These are phyloP conservation scores for Deinandra increscens DNA, from an alignment of 129 eudicot genomes.

Conservation along the genomic window DNA sequence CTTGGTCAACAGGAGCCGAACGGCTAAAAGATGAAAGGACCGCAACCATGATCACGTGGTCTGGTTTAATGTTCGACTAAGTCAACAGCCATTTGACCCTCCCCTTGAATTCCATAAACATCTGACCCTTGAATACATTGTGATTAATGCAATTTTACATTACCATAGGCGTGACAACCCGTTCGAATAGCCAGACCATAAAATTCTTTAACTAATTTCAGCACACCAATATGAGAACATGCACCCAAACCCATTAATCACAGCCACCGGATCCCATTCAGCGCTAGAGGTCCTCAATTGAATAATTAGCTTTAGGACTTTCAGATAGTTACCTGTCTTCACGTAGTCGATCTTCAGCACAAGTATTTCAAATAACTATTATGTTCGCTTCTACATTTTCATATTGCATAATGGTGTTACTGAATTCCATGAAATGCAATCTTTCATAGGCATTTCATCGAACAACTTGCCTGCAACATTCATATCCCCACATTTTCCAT, in stretches of 20 bases:
- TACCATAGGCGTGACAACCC: slow-evolving; percentile 32
- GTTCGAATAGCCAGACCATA: slow-evolving; percentile 54
- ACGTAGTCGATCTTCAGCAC: slow-evolving; percentile 63
- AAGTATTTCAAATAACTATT: slow-evolving; percentile 56
- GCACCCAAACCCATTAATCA: slow-evolving; percentile 58
- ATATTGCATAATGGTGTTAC: slow-evolving; percentile 19
- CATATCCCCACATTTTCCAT: slow-evolving; percentile 61
- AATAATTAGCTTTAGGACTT: slow-evolving; percentile 44
- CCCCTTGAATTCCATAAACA: slow-evolving; percentile 63
- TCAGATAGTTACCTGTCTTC: slow-evolving; percentile 43
- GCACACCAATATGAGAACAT: slow-evolving; percentile 47
- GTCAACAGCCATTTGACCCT: slow-evolving; percentile 42
- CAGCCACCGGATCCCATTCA: slow-evolving; percentile 50
- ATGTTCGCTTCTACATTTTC: slow-evolving; percentile 40
- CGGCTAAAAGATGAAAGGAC: slow-evolving; percentile 72
- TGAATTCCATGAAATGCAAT: slow-evolving; percentile 62
- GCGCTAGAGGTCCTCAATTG: slow-evolving; percentile 31
- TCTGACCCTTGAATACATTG: slow-evolving; percentile 61
- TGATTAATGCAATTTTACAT: slow-evolving; percentile 56
- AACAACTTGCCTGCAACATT: slow-evolving; percentile 44
- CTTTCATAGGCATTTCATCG: slow-evolving; percentile 50
- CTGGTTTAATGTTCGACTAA: slow-evolving; percentile 48
- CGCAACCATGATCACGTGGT: slow-evolving; percentile 62
- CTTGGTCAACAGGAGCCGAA: slow-evolving; percentile 59
- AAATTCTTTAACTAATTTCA: slow-evolving; percentile 49